These are phyloP conservation scores for Penicillium dipodomyicola DNA, from an alignment of 495 filamentous ascomycete genomes.

Conservation along the genomic window DNA sequence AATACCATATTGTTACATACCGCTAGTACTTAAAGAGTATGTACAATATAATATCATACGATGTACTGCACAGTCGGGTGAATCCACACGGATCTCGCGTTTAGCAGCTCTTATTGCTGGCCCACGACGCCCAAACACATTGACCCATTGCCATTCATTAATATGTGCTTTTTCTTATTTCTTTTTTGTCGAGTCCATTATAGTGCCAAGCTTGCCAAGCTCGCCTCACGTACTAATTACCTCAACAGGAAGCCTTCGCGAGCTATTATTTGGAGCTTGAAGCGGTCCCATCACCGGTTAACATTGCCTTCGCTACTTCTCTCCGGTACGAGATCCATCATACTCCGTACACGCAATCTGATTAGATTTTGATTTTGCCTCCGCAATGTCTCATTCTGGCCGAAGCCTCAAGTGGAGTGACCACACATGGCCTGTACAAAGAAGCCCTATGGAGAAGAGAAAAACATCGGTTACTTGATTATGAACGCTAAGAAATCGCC, in stretches of 20 bases:
- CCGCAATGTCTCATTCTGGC: slow-evolving; percentile 1
- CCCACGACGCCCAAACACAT: not conserved
- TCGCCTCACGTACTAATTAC: not conserved
- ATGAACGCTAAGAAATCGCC: slow-evolving; percentile 7
- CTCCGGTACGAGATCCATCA: not conserved
- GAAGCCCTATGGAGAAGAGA: not conserved
- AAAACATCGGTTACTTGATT: not conserved
- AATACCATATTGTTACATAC: not conserved
- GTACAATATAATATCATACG: not conserved
- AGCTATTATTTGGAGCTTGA: slow-evolving; percentile 1
- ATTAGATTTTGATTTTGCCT: slow-evolving; percentile 1
- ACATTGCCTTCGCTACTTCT: not conserved
- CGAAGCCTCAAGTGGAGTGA: not conserved
- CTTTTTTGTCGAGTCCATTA: slow-evolving; percentile 6
- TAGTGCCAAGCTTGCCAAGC: slow-evolving; percentile 10
- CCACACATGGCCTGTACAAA: not conserved
- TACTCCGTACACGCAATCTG: not conserved
- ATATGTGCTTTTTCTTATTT: not conserved
- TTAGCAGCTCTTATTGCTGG: not conserved
- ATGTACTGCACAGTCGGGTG: not conserved
- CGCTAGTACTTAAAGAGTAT: not conserved
- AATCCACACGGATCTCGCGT: not conserved
- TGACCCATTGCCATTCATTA: not conserved
- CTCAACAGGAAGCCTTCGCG: slow-evolving; percentile 3
- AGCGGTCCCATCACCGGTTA: not conserved